Evolutionary conservation across 2,329 filamentous ascomycete species (phyloP), one percentile per base, ranked within the genome.

Genomic region (Capronia coronata): DNA sequence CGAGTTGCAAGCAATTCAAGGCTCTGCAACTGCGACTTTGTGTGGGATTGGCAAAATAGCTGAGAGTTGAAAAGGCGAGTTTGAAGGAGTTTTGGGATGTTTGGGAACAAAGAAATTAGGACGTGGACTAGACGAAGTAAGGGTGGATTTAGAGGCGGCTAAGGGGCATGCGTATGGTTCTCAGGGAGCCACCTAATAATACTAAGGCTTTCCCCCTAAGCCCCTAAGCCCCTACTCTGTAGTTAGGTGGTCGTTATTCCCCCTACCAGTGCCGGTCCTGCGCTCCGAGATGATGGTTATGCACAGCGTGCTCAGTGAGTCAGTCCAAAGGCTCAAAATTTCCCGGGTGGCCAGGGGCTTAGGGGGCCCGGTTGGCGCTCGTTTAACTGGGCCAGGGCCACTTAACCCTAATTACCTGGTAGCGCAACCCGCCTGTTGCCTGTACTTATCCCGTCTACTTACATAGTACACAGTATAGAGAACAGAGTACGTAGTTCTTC

Each of bases 31-130:
- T 30, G 49, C 43, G 27, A 47, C 14, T 14, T 37, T 21, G 37
- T 34, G 21, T 29, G 34, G 19, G 22, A 49, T 44, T 42, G 30
- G 43, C 18, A 41, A 46, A 45, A 29, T 30, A 42, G 44, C 38
- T 27, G 13, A 25, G 30, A 30, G 48, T 41, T 40, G 37, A 43
- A 44, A 44, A 49, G 49, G 38, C 46, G 38, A 38, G 35, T 40
- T 41, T 30, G 21, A 18, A 37, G 34, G 45, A 45, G 48, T 43
- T 46, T 46, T 43, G 18, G 52, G 29, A 39, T 48, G 49, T 52
- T 52, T 51, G 46, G 42, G 46, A 30, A 51, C 49, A 52, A 51
- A 49, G 46, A 55, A 55, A 52, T 55, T 52, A 52, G 53, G 46
- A 52, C 42, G 46, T 37, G 44, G 41, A 23, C 34, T 50, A 34